These are phyloP conservation scores for Eucalyptus regnans DNA, from an alignment of 345 rosid species.

Conservation along the genomic window DNA sequence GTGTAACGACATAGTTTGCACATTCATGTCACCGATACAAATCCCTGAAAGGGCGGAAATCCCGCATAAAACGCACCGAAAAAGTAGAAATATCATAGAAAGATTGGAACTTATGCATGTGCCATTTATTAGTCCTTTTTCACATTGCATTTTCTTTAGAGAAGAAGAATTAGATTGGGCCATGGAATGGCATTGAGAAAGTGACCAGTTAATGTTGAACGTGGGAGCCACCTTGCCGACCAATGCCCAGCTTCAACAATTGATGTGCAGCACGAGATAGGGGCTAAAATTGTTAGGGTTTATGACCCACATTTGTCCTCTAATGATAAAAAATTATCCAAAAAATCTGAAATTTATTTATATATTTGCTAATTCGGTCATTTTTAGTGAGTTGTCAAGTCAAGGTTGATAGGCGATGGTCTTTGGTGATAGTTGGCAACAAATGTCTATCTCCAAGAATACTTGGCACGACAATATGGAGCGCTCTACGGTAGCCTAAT, in stretches of 20 bases:
- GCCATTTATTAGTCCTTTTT: not conserved
- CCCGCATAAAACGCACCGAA: not conserved
- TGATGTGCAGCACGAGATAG: not conserved
- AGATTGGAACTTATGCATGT: not conserved
- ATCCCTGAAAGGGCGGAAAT: not conserved
- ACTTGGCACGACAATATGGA: not conserved
- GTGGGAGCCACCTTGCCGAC: not conserved
- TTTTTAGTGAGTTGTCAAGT: not conserved
- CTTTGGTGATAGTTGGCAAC: not conserved
- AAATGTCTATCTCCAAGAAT: not conserved
- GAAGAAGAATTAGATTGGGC: not conserved
- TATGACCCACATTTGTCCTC: not conserved
- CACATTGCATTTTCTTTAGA: not conserved
- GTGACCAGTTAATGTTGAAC: not conserved
- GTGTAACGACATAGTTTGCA: not conserved
- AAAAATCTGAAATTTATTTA: rapidly evolving
- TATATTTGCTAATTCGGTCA: not conserved
- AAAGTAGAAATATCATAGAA: not conserved
- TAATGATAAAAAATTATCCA: not conserved
- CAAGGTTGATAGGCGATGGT: not conserved
- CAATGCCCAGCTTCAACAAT: not conserved
- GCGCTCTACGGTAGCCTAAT: not conserved
- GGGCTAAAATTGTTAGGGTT: not conserved
- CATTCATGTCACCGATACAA: not conserved
- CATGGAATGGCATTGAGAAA: not conserved